A percentile compares a stretch with the other conserved stretches of the same genome.
phyloP scores from a whole-genome alignment of 116 monocot species.

The Zostera marina region DNA sequence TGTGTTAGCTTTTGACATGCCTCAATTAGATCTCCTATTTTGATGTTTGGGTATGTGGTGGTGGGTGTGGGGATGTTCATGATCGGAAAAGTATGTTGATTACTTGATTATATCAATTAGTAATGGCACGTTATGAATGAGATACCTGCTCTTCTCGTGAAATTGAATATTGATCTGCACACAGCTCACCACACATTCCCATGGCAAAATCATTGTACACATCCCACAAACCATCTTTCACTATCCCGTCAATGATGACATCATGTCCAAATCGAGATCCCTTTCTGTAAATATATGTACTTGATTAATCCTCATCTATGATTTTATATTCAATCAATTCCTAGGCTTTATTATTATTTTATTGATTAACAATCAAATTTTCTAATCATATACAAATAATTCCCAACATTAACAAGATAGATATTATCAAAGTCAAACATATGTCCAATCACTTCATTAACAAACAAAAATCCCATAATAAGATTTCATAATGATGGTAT shows the following conservation, averaged over 20 bases:
- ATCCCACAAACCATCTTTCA: slow-evolving; percentile 97
- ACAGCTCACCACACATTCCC: slow-evolving; percentile 90
- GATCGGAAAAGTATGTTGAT: neutral
- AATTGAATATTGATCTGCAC: slow-evolving; percentile 69
- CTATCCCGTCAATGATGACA: slow-evolving; percentile 79
- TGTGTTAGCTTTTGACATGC: no score
- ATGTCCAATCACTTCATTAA: neutral
- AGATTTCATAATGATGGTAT: neutral
- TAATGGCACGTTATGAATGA: neutral
- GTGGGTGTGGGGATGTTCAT: no score
- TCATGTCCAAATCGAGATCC: slow-evolving; percentile 95
- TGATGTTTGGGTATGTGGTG: no score
- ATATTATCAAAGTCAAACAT: neutral
- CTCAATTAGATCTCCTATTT: no score
- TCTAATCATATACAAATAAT: neutral
- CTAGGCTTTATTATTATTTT: neutral
- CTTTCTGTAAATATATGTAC: slow-evolving; percentile 25
- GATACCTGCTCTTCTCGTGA: slow-evolving; percentile 82
- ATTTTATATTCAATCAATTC: no score
- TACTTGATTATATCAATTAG: neutral
- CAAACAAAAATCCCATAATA: no score
- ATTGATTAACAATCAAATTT: neutral
- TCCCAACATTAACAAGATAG: neutral
- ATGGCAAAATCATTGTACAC: slow-evolving; percentile 80
- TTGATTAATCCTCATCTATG: no score